These are phyloP conservation scores for Mucor irregularis DNA, from an alignment of 371 early-diverging fungal genomes.

Conservation along the genomic window DNA sequence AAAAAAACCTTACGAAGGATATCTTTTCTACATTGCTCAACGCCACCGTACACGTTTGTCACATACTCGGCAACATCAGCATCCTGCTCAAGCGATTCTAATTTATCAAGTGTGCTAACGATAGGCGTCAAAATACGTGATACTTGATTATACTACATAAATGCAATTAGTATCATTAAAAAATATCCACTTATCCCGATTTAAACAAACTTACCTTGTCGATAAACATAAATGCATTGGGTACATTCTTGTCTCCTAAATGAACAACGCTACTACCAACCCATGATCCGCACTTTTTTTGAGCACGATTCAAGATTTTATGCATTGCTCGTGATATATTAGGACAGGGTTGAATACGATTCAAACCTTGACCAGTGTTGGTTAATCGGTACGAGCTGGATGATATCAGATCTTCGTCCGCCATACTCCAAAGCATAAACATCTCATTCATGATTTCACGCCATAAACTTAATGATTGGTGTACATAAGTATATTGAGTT, in stretches of 20 bases:
- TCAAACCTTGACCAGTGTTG: constrained; percentile 96
- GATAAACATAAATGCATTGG: constrained; percentile 95
- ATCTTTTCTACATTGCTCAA: constrained; percentile 64
- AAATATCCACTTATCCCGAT: background rate
- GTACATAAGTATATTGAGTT: constrained; percentile 90
- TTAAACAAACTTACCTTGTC: constrained; percentile 63
- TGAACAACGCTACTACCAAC: constrained; percentile 95
- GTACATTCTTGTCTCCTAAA: constrained; percentile 91
- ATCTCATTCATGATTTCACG: constrained; percentile 94
- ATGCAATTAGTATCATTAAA: background rate
- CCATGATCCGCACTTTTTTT: constrained; percentile 82
- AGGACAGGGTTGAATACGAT: constrained; percentile 85
- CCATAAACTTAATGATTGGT: constrained; percentile 93
- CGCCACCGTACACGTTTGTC: constrained; percentile 66
- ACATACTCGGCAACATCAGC: constrained; percentile 66
- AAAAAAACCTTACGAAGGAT: constrained; percentile 57
- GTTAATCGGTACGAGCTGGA: constrained; percentile 80
- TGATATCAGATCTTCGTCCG: constrained; percentile 87
- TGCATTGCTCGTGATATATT: constrained; percentile 83
- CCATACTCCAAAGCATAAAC: constrained; percentile 92
- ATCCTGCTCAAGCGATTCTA: constrained; percentile 63
- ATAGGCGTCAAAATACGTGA: constrained; percentile 92
- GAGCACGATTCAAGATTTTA: constrained; percentile 82
- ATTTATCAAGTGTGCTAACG: constrained; percentile 67
- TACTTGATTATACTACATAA: constrained; percentile 87